Base-by-base conservation (phyloP, 1,139 yeast species). In the Pichiaceae sp. region DNA sequence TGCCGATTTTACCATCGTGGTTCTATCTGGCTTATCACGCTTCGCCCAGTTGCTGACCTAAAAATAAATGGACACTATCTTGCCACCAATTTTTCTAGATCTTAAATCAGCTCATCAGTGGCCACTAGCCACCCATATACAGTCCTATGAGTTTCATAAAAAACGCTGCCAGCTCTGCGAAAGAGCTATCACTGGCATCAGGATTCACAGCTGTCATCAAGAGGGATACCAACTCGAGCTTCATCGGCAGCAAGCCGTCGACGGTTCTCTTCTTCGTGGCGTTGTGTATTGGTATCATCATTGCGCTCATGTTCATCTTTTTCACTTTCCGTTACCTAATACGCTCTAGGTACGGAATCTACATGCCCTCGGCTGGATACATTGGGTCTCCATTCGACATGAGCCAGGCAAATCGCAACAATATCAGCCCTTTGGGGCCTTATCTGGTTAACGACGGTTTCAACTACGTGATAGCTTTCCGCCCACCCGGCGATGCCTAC, bases 251-350 rank as follows among this genome's bases (percentile, higher is more conserved):
- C 32, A 45, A 51, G 32, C 81, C 82, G 1, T 73, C 82, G 1
- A 74, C 81, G 2, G 74, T 75, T 18, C 56, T 78, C 26, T 77
- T 78, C 56, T 75, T 75, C 53, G 57, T 77, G 19, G 83, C 84
- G 0, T 62, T 78, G 29, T 72, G 78, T 1, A 72, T 75, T n/a
- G 84, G 83, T 5, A 70, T 74, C 9, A 51, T 68, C 29, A 74
- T 76, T 38, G 80, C 81, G 8, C 25, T 64, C 0, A 54, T 74
- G 26, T 75, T 78, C 47, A 47, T 75, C 11, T 75, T 74, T 54
- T 75, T 78, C 61, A 73, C 83, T 21, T 49, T 72, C 37, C 57
- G 82, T 36, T 76, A 77, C 56, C 70, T 76, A 46, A 64, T 76
- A 4, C 59, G 83, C 36, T 64, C 79, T 9, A 66, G 62, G 40